Conservation (phyloP, 1,284 basidiomycete genomes). For the Entoloma clypeatum region DNA sequence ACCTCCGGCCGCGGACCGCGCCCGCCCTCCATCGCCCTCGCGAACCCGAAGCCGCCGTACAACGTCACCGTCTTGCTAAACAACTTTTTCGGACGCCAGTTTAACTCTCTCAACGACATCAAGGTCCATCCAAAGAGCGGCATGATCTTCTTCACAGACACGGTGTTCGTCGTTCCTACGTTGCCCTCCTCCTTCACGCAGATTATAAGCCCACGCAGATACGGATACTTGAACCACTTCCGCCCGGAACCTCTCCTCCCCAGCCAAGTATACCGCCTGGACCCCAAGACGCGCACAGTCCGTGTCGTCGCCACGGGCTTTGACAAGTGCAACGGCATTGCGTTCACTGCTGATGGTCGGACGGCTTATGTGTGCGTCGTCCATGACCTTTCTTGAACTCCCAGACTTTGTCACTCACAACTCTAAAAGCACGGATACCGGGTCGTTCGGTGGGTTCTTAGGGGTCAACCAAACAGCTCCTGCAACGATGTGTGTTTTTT, state of each 20-base stretch:
- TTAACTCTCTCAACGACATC: conserved; percentile 79
- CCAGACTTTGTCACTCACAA: not conserved
- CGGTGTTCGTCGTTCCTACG: conserved; percentile 40
- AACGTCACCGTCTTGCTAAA: conserved; percentile 63
- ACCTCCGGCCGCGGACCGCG: conserved; percentile 63
- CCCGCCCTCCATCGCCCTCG: conserved; percentile 61
- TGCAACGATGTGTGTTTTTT: conserved; percentile 56
- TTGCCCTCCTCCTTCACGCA: conserved; percentile 1
- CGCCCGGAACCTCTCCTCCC: conserved; percentile 61
- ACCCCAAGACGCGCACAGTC: conserved; percentile 59
- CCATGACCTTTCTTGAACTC: not conserved
- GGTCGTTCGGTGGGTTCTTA: conserved; percentile 41
- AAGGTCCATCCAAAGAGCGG: conserved; percentile 70
- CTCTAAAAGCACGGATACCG: conserved; percentile 49
- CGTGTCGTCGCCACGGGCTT: conserved; percentile 71
- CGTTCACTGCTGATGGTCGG: conserved; percentile 62
- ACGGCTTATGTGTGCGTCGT: conserved; percentile 59
- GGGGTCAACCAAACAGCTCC: conserved; percentile 62
- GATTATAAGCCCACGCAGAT: conserved; percentile 38
- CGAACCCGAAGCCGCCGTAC: conserved; percentile 61
- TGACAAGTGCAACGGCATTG: conserved; percentile 60
- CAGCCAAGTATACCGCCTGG: conserved; percentile 71
- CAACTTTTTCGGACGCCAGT: conserved; percentile 74
- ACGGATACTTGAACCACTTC: conserved; percentile 64
- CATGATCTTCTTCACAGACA: conserved; percentile 70